Base-by-base conservation (phyloP, 371 early-diverging fungal genomes). In the Actinomucor elegans region DNA sequence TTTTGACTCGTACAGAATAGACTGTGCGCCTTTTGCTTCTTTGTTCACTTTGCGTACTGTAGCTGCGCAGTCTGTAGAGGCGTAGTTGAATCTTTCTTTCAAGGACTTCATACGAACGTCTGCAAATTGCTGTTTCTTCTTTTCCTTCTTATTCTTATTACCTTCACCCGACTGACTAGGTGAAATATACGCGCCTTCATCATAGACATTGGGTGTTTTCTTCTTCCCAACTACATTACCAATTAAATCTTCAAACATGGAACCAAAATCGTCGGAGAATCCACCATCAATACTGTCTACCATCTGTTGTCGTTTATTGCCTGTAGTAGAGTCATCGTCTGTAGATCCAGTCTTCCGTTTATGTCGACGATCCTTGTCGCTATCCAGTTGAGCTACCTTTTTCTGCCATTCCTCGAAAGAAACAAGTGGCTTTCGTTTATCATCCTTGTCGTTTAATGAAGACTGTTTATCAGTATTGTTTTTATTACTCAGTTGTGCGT, bases 51-150 rank as follows among this genome's bases (percentile, higher is more conserved):
- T 78, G 23, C 93, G 74, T 3, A 97, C 88, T 21, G 89, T 84
- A 4, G 98, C 96, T 2, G 94, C 98, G 75, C 99, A 99, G 59
- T 94, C 94, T 11, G 84, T 84, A 0, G 94, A 94, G 1, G 96
- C 98, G 63, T 92, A 94, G 66, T 97, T 96, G 71, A 92, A 94
- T 12, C 93, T 80, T 46, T 91, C 90, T 45, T 90, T 88, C 12
- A 88, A 72, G 4, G 84, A 75, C 51, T 71, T 70, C 40, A 69
- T 60, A 37, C 66, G 60, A 9, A 56, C 59, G 38, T 59, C 47
- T 12, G 59, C 47, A 52, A 67, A 52, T 17, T 44, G 55, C 20
- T 59, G 63, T 18, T 52, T 40, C 15, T 55, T 55, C n/a, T 54
- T 52, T 18, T 52, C 35, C 15, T 55, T 55, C n/a, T 54, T 52